Conservation (phyloP, 2,329 filamentous ascomycete species). For the Colletotrichum sp. region DNA sequence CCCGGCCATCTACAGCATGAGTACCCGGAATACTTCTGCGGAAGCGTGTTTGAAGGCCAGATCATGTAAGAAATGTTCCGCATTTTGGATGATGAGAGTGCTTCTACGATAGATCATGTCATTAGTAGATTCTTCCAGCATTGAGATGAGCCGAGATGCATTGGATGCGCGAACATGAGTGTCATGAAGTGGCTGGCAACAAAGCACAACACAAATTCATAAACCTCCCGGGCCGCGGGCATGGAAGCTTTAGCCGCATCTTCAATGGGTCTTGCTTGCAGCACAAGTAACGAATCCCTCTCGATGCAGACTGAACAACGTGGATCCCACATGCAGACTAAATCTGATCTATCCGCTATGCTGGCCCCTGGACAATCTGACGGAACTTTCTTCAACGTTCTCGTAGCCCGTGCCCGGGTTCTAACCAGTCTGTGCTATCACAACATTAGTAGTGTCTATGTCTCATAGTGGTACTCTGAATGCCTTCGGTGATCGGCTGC, state of each 20-base stretch:
- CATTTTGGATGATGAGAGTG: background rate
- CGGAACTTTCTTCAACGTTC: background rate
- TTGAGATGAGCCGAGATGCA: background rate
- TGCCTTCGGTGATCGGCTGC: accelerated
- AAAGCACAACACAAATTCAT: background rate
- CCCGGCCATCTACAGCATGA: background rate
- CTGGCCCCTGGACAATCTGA: background rate
- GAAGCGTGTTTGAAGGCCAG: background rate
- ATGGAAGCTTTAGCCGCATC: background rate
- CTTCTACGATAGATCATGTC: background rate
- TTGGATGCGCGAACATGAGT: background rate
- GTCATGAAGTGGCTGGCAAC: background rate
- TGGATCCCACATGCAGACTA: background rate
- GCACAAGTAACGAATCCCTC: background rate
- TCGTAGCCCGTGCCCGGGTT: background rate
- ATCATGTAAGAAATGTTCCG: accelerated
- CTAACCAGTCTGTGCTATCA: background rate
- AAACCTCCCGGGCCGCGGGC: background rate
- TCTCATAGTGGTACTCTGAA: background rate
- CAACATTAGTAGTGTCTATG: background rate
- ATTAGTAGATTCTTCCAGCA: no score
- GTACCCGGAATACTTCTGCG: accelerated
- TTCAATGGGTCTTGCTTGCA: background rate
- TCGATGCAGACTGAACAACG: background rate
- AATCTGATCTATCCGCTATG: background rate